Percentiles rank a stretch among this genome's conserved stretches.
Evolutionary conservation across 257 asterid species (phyloP).

Genomic region (Nicotiana paniculata): DNA sequence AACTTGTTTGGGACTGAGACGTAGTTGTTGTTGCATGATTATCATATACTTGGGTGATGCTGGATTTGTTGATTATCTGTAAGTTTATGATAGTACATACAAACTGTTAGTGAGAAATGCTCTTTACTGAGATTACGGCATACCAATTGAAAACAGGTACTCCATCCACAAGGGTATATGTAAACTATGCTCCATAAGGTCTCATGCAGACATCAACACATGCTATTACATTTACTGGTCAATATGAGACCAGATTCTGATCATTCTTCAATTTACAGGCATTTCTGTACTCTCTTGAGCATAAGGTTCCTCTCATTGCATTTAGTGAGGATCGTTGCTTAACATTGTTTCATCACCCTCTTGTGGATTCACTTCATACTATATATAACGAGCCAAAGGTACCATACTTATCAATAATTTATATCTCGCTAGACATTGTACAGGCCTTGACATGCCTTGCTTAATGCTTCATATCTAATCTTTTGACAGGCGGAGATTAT

Average conservation of each 20-base stretch:
- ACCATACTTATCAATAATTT: slow-evolving; percentile 12
- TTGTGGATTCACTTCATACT: slow-evolving; percentile 83
- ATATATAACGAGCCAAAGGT: slow-evolving; percentile 94
- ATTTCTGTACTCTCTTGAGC: slow-evolving; percentile 65
- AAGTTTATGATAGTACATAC: too few species aligned
- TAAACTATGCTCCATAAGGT: neutral
- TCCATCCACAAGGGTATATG: neutral
- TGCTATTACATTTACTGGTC: neutral
- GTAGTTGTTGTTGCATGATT: too few species aligned
- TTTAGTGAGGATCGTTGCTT: slow-evolving; percentile 75
- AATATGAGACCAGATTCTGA: neutral
- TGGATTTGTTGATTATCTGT: too few species aligned
- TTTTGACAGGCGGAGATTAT: slow-evolving; percentile 80
- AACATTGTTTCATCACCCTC: slow-evolving; percentile 86
- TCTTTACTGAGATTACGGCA: too few species aligned
- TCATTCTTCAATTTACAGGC: slow-evolving; percentile 43
- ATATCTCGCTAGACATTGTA: neutral
- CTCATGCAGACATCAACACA: neutral
- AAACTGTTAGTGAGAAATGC: too few species aligned
- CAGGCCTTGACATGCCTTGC: neutral
- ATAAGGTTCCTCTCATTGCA: slow-evolving; percentile 77
- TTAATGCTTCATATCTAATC: slow-evolving; percentile 14
- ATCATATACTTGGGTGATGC: too few species aligned
- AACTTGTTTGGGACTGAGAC: too few species aligned
- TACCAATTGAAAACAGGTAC: too few species aligned